Evolutionary conservation across 2,329 filamentous ascomycete genomes (phyloP).

Genomic region (Colletotrichum tropicicola): DNA sequence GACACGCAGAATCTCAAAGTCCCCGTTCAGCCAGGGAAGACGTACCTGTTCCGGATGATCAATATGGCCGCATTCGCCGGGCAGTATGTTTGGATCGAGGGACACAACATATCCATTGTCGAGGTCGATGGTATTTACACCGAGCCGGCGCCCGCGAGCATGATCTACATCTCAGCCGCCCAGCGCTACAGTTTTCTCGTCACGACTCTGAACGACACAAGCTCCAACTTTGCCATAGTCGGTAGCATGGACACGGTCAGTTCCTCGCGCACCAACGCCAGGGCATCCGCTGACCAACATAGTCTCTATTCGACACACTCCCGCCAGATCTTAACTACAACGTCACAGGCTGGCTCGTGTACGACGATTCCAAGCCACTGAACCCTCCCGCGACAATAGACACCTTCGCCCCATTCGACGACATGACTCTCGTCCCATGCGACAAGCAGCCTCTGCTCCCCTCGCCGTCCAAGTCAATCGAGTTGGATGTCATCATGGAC

Average conservation of each 20-base stretch:
- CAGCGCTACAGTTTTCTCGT: slow-evolving; percentile 72
- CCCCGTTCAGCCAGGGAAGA: slow-evolving; percentile 71
- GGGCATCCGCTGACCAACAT: background rate
- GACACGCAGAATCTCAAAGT: slow-evolving; percentile 71
- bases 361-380: slow-evolving; percentile 56
- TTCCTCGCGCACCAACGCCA: background rate
- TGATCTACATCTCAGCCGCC: slow-evolving; percentile 73
- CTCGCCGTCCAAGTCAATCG: slow-evolving; percentile 70
- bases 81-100: slow-evolving; percentile 74
- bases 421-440: slow-evolving; percentile 74
- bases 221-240: slow-evolving; percentile 73
- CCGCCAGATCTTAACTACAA: slow-evolving; percentile 75
- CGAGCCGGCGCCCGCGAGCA: slow-evolving; percentile 65
- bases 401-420: slow-evolving; percentile 75
- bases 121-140: slow-evolving; percentile 80
- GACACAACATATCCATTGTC: slow-evolving; percentile 73
- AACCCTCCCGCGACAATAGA: slow-evolving; percentile 64
- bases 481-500: slow-evolving; percentile 69
- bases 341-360: slow-evolving; percentile 70
- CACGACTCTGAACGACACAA: slow-evolving; percentile 70
- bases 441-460: slow-evolving; percentile 63
- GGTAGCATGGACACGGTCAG: slow-evolving; percentile 73
- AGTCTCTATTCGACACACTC: slow-evolving; percentile 70
- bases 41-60: slow-evolving; percentile 76
- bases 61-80: slow-evolving; percentile 80